These are phyloP conservation scores for Nemania diffusa DNA, from an alignment of 2,329 filamentous ascomycete species.

Conservation along the genomic window DNA sequence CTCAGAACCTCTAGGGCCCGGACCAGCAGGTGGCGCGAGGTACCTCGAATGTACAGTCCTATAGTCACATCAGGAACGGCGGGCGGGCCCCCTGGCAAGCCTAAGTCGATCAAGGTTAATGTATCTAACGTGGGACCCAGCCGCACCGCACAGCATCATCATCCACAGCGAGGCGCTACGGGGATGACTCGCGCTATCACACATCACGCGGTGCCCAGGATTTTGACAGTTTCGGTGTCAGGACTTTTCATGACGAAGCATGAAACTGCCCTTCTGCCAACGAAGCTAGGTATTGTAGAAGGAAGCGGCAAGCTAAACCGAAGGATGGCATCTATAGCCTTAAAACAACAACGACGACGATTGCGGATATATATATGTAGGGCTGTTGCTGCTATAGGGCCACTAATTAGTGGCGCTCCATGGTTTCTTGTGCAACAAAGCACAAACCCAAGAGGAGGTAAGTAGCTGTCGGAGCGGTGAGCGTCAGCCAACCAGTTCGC, in stretches of 20 bases:
- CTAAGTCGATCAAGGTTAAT: conserved; percentile 43
- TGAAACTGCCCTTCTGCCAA: conserved; percentile 22
- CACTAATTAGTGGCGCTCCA: conserved; percentile 25
- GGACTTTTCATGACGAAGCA: conserved; percentile 5
- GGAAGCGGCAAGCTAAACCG: conserved; percentile 17
- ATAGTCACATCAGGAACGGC: conserved; percentile 42
- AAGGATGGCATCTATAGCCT: conserved; percentile 11
- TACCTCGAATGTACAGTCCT: conserved; percentile 36
- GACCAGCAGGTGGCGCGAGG: conserved; percentile 41
- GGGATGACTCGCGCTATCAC: conserved; percentile 41
- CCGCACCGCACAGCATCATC: conserved; percentile 39
- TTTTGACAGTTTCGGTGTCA: conserved; percentile 34
- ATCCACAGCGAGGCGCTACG: conserved; percentile 35
- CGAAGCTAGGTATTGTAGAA: too few relatives aligned
- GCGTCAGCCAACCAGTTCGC: conserved; percentile 17
- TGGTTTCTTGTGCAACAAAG: conserved; percentile 26
- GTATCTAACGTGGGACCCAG: conserved; percentile 42
- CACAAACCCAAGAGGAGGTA: conserved; percentile 13
- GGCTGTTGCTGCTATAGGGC: conserved; percentile 19
- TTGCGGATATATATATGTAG: conserved; percentile 18
- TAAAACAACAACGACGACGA: neutral
- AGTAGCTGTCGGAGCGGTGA: conserved; percentile 33
- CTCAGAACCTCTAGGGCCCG: conserved; percentile 43
- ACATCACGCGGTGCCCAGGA: conserved; percentile 35
- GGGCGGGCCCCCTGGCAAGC: conserved; percentile 37